Evolutionary conservation across 1,139 yeast genomes (phyloP).

Genomic region (Torulaspora pretoriensis): DNA sequence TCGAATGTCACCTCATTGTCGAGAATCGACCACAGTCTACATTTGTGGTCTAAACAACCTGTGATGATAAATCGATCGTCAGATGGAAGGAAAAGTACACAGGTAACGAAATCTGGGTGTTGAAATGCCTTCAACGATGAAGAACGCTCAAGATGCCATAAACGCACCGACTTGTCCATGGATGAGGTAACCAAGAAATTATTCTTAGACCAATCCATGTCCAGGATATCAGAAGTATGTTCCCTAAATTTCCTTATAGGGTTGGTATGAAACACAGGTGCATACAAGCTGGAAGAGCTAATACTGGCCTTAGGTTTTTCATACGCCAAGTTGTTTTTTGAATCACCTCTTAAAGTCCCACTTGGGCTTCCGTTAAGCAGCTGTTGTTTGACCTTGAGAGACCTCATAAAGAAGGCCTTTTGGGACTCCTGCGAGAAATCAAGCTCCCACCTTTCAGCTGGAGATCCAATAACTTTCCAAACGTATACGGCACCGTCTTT

Average conservation of each 20-base stretch:
- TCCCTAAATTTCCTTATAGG: constrained; percentile 63
- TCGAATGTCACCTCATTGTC: constrained; percentile 51
- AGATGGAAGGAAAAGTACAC: constrained; percentile 74
- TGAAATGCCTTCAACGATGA: constrained; percentile 60
- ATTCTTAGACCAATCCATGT: constrained; percentile 85
- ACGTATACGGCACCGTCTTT: constrained; percentile 61
- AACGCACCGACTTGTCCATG: constrained; percentile 75
- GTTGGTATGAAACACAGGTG: constrained; percentile 74
- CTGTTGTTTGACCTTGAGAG: constrained; percentile 9
- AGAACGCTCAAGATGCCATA: constrained; percentile 78
- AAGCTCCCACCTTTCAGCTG: constrained; percentile 51
- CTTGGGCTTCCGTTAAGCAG: constrained; percentile 3
- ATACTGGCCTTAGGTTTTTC: constrained; percentile 7
- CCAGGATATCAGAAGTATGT: constrained; percentile 65
- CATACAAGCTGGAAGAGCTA: constrained; percentile 38
- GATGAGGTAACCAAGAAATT: constrained; percentile 76
- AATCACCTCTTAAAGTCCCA: constrained; percentile 8
- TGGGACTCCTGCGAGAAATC: constrained; percentile 19
- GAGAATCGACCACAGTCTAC: constrained; percentile 81
- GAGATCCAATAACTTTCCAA: constrained; percentile 75
- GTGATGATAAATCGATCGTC: constrained; percentile 87
- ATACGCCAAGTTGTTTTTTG: constrained; percentile 5
- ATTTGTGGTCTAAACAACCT: constrained; percentile 74
- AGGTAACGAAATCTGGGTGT: constrained; percentile 79
- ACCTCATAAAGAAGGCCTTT: constrained; percentile 7